Conservation (phyloP, 176 grass and related monocot species). For the Musa beccarii region DNA sequence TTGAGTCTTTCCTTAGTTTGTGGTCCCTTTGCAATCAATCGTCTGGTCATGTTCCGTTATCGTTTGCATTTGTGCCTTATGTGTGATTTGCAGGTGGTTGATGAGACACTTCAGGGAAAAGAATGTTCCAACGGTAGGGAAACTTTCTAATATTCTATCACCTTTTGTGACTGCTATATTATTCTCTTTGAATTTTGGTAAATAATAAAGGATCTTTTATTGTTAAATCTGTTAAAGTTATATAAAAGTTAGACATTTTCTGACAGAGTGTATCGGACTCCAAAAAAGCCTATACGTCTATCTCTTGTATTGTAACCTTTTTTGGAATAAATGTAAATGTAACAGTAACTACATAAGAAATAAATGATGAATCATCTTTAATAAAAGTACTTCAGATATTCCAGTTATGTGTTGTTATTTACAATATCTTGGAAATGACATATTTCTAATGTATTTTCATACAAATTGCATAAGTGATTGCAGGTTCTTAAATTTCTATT, state of each 20-base stretch:
- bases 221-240: not conserved
- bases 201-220: not conserved
- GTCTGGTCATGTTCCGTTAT: not conserved
- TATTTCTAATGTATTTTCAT: slow-evolving; percentile 1
- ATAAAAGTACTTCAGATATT: not conserved
- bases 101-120: not conserved
- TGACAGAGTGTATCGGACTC: not conserved
- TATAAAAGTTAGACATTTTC: not conserved
- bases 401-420: not conserved
- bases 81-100: not conserved
- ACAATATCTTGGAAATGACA: not conserved
- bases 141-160: not conserved
- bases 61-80: not conserved
- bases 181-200: not conserved
- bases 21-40: not conserved
- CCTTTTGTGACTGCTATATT: not conserved
- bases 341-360: not conserved
- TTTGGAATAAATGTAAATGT: not conserved
- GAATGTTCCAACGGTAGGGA: slow-evolving; percentile 4
- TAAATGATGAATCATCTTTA: not conserved
- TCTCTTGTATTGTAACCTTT: not conserved
- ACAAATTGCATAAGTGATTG: not conserved
- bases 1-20: not conserved
- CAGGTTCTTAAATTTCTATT: not conserved
- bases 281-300: not conserved